These are phyloP conservation scores for Oxyria digyna DNA, from an alignment of 148 eudicot species.

Conservation along the genomic window DNA sequence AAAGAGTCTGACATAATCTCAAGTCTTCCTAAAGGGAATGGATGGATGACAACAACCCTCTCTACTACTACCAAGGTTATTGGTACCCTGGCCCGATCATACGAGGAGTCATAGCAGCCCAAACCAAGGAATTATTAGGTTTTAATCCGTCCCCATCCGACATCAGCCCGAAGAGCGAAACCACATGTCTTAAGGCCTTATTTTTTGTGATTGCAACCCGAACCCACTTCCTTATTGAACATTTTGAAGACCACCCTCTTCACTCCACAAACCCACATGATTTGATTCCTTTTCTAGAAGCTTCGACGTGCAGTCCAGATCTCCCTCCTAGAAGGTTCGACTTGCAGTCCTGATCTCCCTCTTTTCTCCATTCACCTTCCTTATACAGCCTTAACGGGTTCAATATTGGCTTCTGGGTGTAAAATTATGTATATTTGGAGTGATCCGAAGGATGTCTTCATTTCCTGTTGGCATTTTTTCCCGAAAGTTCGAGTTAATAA, in stretches of 20 bases:
- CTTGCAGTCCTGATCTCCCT: background rate
- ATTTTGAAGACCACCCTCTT: background rate
- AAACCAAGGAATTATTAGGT: background rate
- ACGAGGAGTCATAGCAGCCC: background rate
- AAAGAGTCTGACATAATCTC: background rate
- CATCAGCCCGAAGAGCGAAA: too few relatives aligned
- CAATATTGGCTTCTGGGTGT: constrained; percentile 4
- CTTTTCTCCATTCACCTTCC: background rate
- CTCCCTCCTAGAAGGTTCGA: background rate
- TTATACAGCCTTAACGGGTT: constrained; percentile 3
- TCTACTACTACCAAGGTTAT: background rate
- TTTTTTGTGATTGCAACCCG: background rate
- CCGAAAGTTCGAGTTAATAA: background rate
- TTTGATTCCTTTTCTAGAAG: too few relatives aligned
- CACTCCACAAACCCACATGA: background rate
- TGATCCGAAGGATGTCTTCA: constrained; percentile 34
- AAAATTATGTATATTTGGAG: constrained; percentile 18
- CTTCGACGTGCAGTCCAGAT: too few relatives aligned
- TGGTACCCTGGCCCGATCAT: background rate
- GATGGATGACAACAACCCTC: background rate
- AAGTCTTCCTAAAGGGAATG: background rate
- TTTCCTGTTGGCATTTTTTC: background rate
- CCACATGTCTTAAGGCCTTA: too few relatives aligned
- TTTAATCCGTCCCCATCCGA: background rate
- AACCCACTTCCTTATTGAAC: background rate